phyloP scores from a whole-genome alignment of 768 basidiomycete genomes.

The Psilocybe sp. region DNA sequence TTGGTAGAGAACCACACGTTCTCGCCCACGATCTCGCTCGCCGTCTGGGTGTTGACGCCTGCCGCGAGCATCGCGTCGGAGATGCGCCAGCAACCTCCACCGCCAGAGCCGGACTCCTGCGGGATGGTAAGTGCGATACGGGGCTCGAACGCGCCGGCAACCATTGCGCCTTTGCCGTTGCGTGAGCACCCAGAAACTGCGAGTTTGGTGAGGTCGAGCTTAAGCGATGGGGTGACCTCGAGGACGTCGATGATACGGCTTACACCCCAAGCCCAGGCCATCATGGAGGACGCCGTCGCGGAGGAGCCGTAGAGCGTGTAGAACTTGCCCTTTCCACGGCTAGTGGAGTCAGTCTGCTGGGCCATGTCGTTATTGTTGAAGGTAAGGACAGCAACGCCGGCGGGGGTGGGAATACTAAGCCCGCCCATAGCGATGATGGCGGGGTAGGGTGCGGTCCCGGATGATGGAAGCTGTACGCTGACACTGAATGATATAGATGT shows the following conservation, averaged over 20 bases:
- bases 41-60: constrained; percentile 50
- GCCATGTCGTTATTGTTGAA: constrained; percentile 57
- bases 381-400: constrained; percentile 42
- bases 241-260: constrained; percentile 61
- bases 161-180: constrained; percentile 59
- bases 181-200: constrained; percentile 61
- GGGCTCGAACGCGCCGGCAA: constrained; percentile 56
- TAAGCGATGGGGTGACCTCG: constrained; percentile 40
- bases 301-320: constrained; percentile 50
- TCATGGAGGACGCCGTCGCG: constrained; percentile 51
- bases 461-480: constrained; percentile 42
- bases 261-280: constrained; percentile 63
- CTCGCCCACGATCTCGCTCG: constrained; percentile 55
- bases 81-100: constrained; percentile 59
- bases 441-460: constrained; percentile 44
- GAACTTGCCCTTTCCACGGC: constrained; percentile 56
- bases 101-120: constrained; percentile 62
- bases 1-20: constrained; percentile 59
- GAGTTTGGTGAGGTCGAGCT: constrained; percentile 46
- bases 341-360: constrained; percentile 38
- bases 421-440: constrained; percentile 52
- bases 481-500: constrained; percentile 48
- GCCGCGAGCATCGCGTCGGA: constrained; percentile 42
- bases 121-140: constrained; percentile 60
- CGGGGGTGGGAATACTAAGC: constrained; percentile 34